Evolutionary conservation across 2,329 filamentous ascomycete genomes (phyloP).

Genomic region (Coleophoma cylindrospora): DNA sequence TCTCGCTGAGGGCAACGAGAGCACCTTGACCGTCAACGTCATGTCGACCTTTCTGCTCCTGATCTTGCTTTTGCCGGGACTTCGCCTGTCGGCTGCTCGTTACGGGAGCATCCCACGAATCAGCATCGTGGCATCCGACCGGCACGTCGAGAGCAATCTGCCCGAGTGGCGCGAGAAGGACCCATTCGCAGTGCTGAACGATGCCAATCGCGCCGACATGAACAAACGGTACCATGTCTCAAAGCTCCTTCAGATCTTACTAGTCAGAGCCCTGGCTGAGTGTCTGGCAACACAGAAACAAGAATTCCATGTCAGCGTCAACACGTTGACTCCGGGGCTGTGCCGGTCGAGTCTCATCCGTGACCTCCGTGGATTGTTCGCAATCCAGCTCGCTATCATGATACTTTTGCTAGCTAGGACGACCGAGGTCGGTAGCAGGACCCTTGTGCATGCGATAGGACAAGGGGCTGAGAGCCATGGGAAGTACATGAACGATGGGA

Average conservation of each 20-base stretch:
- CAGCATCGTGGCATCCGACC: background rate
- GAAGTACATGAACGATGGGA: slow-evolving; percentile 35
- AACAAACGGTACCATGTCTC: slow-evolving; percentile 34
- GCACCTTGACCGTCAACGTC: slow-evolving; percentile 16
- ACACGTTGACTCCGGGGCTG: slow-evolving; percentile 46
- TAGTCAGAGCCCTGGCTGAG: slow-evolving; percentile 32
- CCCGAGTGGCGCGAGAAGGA: background rate
- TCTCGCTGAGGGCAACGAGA: slow-evolving; percentile 11
- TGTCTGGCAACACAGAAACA: slow-evolving; percentile 10
- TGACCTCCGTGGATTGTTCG: slow-evolving; percentile 20
- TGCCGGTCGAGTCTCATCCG: slow-evolving; percentile 42
- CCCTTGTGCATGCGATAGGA: slow-evolving; percentile 33
- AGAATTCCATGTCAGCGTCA: slow-evolving; percentile 37
- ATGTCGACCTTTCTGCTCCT: slow-evolving; percentile 15
- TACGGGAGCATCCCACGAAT: background rate
- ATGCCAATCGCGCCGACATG: background rate
- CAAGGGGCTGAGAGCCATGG: slow-evolving; percentile 39
- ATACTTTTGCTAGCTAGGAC: slow-evolving; percentile 33
- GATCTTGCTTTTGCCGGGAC: slow-evolving; percentile 13
- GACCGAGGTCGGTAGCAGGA: slow-evolving; percentile 41
- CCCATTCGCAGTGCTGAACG: background rate
- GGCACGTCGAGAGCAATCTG: background rate
- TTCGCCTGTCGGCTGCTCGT: slow-evolving; percentile 21
- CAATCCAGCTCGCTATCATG: too few relatives aligned
- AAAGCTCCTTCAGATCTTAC: slow-evolving; percentile 42